Percentiles rank a stretch among this genome's conserved stretches.
Conservation (phyloP, 331 rosid genomes). For the Malus hybrid region DNA sequence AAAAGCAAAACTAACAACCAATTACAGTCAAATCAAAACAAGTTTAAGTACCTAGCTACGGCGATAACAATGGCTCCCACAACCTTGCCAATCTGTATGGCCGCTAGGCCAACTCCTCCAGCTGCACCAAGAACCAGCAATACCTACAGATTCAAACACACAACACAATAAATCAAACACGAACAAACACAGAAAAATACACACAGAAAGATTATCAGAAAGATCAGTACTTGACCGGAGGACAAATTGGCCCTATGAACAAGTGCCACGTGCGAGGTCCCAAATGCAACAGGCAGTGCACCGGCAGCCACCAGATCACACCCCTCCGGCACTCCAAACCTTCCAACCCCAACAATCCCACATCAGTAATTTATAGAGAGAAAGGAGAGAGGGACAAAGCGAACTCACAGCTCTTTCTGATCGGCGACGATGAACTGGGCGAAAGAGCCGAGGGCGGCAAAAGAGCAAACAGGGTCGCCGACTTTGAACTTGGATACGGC, state of each 20-base stretch:
- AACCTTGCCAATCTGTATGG: constrained; percentile 86
- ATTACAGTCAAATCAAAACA: not conserved
- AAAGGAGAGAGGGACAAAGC: not conserved
- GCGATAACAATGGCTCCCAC: constrained; percentile 85
- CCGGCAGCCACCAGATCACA: constrained; percentile 85
- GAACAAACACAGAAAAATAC: constrained; percentile 1
- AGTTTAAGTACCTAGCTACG: constrained; percentile 61
- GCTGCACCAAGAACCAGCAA: constrained; percentile 93
- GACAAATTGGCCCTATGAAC: constrained; percentile 68
- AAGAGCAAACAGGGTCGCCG: constrained; percentile 75
- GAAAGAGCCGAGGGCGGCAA: constrained; percentile 58
- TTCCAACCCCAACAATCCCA: constrained; percentile 22
- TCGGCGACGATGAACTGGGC: constrained; percentile 75
- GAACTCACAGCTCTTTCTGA: constrained; percentile 45
- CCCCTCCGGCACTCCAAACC: constrained; percentile 74
- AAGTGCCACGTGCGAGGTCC: constrained; percentile 90
- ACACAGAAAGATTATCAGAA: not conserved
- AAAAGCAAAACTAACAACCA: not conserved
- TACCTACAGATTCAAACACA: constrained; percentile 36
- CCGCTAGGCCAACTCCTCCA: constrained; percentile 93
- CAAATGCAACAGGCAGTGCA: constrained; percentile 86
- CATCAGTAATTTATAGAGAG: not conserved
- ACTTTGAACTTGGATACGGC: constrained; percentile 50
- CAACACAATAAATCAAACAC: not conserved
- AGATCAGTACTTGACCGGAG: constrained; percentile 59